These are phyloP conservation scores for Gossypium rotundifolium DNA, from an alignment of 345 rosid species.

Conservation along the genomic window DNA sequence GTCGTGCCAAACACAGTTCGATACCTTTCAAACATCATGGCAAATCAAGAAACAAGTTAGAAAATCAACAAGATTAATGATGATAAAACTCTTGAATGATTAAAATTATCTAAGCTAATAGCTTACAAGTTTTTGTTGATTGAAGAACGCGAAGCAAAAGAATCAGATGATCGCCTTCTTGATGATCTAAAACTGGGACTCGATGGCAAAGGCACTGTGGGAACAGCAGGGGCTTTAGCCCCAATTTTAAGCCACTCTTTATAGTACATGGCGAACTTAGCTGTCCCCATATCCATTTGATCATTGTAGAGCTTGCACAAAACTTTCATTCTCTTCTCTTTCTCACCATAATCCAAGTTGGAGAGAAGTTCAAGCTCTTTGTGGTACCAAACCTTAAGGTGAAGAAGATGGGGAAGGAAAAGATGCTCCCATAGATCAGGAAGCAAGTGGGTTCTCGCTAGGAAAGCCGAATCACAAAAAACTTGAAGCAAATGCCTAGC, in stretches of 20 bases:
- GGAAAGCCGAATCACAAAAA: slow-evolving; percentile 47
- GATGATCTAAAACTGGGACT: slow-evolving; percentile 23
- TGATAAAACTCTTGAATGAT: neutral
- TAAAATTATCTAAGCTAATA: neutral
- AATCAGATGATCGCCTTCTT: slow-evolving; percentile 50
- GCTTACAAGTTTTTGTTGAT: slow-evolving; percentile 42
- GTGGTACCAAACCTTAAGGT: slow-evolving; percentile 57
- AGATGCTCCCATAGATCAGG: slow-evolving; percentile 71
- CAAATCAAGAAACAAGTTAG: slow-evolving; percentile 2
- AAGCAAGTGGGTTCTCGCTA: slow-evolving; percentile 57
- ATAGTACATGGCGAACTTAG: slow-evolving; percentile 46
- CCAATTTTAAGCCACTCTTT: slow-evolving; percentile 54
- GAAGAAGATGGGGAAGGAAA: slow-evolving; percentile 66
- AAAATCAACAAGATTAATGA: neutral
- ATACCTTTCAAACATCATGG: slow-evolving; percentile 24
- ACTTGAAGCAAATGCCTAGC: slow-evolving; percentile 54
- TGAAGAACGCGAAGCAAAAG: slow-evolving; percentile 30
- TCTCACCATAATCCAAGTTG: slow-evolving; percentile 19
- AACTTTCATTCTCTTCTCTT: slow-evolving; percentile 30
- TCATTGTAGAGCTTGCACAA: slow-evolving; percentile 39
- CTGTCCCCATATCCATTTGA: slow-evolving; percentile 45
- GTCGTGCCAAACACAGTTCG: slow-evolving; percentile 39
- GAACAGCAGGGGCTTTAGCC: slow-evolving; percentile 40
- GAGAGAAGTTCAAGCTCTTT: slow-evolving; percentile 40
- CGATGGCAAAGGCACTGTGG: slow-evolving; percentile 45